These are phyloP conservation scores for Tetrahymena malaccensis DNA, from an alignment of 73 alveolate genomes.

Conservation along the genomic window DNA sequence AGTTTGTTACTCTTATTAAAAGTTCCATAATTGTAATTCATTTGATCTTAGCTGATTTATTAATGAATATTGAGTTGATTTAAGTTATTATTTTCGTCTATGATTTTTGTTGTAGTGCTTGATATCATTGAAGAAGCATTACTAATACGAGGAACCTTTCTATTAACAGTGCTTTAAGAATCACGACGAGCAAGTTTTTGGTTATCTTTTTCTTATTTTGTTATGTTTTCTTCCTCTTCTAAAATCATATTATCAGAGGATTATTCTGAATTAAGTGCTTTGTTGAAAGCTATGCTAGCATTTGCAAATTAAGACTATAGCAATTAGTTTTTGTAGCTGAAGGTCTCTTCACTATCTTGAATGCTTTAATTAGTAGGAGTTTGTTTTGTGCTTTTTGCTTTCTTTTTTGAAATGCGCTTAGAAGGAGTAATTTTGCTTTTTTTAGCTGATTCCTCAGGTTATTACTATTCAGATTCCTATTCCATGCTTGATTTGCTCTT, in stretches of 20 bases:
- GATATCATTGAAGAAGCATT: background rate
- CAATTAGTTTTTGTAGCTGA: background rate
- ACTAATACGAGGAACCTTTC: background rate
- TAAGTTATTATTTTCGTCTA: background rate
- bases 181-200: background rate
- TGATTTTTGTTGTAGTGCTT: background rate
- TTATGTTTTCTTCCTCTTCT: background rate
- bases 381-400: background rate
- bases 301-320: background rate
- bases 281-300: background rate
- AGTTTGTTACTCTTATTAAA: background rate
- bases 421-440: background rate
- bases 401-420: background rate
- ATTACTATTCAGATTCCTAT: background rate
- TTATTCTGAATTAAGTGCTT: background rate
- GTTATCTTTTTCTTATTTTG: background rate
- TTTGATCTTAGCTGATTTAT: background rate
- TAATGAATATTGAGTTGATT: background rate
- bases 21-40: background rate
- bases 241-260: background rate
- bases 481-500: background rate
- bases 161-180: background rate
- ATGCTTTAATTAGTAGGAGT: background rate
- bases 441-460: background rate
- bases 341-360: background rate